Conservation (phyloP, 768 basidiomycete genomes). For the Tulasnella sp. region DNA sequence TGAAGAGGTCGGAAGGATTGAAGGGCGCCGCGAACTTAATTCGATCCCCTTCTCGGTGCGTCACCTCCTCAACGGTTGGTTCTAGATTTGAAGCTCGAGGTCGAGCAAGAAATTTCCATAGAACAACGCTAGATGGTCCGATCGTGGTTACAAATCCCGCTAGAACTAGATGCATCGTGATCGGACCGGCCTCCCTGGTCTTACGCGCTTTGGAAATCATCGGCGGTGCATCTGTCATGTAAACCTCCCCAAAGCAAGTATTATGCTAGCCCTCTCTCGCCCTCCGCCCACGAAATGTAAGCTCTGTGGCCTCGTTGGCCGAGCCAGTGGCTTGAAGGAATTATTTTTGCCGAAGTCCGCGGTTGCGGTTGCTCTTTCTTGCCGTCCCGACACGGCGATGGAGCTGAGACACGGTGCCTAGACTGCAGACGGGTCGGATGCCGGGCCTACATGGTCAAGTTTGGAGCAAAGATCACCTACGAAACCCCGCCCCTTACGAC, state of each 20-base stretch:
- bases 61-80: background rate
- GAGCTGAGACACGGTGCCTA: background rate
- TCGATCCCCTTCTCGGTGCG: background rate
- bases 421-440: background rate
- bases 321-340: background rate
- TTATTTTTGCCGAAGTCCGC: background rate
- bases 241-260: background rate
- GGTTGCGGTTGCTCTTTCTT: background rate
- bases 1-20: background rate
- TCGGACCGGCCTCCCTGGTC: constrained; percentile 1
- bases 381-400: background rate
- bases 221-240: background rate
- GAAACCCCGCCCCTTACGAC: background rate
- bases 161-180: background rate
- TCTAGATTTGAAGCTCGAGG: background rate
- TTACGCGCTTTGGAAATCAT: background rate
- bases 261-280: background rate
- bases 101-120: background rate
- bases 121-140: background rate
- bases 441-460: background rate
- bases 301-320: background rate
- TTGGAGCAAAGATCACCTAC: background rate
- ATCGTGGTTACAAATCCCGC: background rate
- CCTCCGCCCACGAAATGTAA: background rate
- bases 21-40: background rate